phyloP scores from a whole-genome alignment of 2,329 filamentous ascomycete genomes.

The Celoporthe dispersa region DNA sequence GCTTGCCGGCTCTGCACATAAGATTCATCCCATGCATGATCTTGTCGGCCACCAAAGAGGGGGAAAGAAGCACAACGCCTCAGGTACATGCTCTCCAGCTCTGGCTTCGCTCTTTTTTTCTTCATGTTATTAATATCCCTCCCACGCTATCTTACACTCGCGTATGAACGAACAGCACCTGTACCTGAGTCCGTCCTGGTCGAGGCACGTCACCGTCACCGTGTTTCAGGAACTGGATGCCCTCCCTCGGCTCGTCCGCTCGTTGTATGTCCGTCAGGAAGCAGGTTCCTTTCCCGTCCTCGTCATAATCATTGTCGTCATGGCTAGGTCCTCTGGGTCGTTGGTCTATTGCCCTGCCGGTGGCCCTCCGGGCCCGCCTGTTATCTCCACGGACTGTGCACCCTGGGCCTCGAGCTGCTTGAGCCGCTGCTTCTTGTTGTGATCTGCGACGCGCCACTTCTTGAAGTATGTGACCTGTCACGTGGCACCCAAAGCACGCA shows the following conservation, averaged over 20 bases:
- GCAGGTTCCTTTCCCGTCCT: neutral
- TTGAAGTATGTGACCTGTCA: constrained; percentile 93
- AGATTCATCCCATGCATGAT: neutral
- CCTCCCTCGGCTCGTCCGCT: no score
- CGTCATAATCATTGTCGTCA: neutral
- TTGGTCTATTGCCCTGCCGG: neutral
- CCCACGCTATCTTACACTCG: neutral
- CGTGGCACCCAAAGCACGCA: neutral
- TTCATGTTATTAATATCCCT: neutral
- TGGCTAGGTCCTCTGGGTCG: no score
- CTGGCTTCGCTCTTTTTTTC: neutral
- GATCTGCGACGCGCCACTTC: constrained; percentile 90
- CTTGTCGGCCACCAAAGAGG: neutral
- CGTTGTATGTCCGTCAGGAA: neutral
- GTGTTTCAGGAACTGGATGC: neutral
- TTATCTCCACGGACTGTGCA: constrained; percentile 60
- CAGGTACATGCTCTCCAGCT: neutral
- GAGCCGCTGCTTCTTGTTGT: constrained; percentile 80
- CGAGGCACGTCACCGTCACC: neutral
- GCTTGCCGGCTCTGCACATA: neutral
- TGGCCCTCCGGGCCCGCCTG: constrained; percentile 32
- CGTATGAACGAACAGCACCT: neutral
- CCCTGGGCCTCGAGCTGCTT: constrained; percentile 76
- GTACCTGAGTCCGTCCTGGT: neutral
- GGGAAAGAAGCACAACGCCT: no score